phyloP scores from a whole-genome alignment of 768 basidiomycete genomes.

The Suillus occidentalis region DNA sequence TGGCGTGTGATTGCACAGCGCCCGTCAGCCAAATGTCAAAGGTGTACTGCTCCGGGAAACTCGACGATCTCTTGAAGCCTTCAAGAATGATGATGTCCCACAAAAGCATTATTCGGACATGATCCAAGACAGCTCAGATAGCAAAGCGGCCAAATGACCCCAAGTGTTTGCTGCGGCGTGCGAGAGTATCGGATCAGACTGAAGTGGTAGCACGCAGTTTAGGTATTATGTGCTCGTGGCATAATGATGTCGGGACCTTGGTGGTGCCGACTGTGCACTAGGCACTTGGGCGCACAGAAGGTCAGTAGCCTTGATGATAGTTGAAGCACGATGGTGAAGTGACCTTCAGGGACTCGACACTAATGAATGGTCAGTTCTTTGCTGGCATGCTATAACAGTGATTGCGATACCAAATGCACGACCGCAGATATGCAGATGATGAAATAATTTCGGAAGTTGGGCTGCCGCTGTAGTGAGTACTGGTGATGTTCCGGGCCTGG shows the following conservation, averaged over 20 bases:
- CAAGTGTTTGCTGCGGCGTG: not conserved
- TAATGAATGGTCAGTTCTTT: not conserved
- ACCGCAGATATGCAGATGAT: not conserved
- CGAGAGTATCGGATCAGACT: not conserved
- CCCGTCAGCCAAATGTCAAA: too few species aligned
- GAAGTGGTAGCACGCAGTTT: not conserved
- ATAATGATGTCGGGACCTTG: not conserved
- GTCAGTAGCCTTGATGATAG: not conserved
- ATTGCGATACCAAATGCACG: not conserved
- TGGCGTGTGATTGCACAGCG: not conserved
- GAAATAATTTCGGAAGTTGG: not conserved
- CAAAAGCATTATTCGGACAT: not conserved
- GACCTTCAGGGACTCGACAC: not conserved
- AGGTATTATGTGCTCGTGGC: not conserved
- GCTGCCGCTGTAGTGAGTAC: not conserved
- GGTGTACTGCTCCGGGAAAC: not conserved
- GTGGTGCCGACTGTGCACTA: not conserved
- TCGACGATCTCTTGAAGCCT: not conserved
- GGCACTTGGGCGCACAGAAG: not conserved
- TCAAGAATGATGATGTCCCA: not conserved
- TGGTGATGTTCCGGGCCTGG: not conserved
- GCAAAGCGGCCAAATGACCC: not conserved
- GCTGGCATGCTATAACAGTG: not conserved
- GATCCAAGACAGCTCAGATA: not conserved
- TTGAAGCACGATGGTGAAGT: not conserved